These are phyloP conservation scores for Yarrowia sp. DNA, from an alignment of 805 yeast species.

Conservation along the genomic window DNA sequence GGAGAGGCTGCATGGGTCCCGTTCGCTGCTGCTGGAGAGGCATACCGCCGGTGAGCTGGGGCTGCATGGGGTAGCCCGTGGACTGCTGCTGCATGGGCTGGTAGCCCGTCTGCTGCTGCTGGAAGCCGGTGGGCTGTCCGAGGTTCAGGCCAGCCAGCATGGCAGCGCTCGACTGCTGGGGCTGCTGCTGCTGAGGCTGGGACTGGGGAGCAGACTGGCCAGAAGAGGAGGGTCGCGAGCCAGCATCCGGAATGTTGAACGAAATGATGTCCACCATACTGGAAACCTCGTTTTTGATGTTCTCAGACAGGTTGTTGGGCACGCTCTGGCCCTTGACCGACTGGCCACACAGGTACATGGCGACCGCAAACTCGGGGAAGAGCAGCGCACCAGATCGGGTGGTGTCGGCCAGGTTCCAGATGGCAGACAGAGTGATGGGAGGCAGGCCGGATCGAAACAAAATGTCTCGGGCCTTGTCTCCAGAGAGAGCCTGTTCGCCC, in stretches of 20 bases:
- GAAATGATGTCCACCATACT: conserved; percentile 90
- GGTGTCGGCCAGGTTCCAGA: conserved; percentile 93
- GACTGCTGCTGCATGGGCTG: conserved; percentile 50
- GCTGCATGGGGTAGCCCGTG: conserved; percentile 45
- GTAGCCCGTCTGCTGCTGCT: conserved; percentile 41
- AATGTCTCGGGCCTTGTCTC: conserved; percentile 76
- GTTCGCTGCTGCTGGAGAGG: conserved; percentile 47
- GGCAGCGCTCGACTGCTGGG: conserved; percentile 45
- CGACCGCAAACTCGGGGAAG: conserved; percentile 93
- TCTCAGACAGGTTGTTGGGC: conserved; percentile 74
- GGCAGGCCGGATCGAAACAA: conserved; percentile 78
- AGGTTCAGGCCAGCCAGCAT: conserved; percentile 24
- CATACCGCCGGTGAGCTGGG: conserved; percentile 49
- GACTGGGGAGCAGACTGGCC: conserved; percentile 17
- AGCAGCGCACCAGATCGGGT: conserved; percentile 82
- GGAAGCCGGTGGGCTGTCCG: conserved; percentile 5
- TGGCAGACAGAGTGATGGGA: conserved; percentile 77
- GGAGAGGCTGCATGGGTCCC: conserved; percentile 44
- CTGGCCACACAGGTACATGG: conserved; percentile 83
- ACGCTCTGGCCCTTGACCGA: conserved; percentile 79
- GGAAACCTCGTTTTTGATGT: conserved; percentile 80
- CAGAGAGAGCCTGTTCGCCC: conserved; percentile 63
- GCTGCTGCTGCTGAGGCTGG: conserved; percentile 37
- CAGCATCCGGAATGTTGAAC: conserved; percentile 69
- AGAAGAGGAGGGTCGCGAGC: background rate